These are phyloP conservation scores for Leccinum angustisporum DNA, from an alignment of 1,284 basidiomycete species.

Conservation along the genomic window DNA sequence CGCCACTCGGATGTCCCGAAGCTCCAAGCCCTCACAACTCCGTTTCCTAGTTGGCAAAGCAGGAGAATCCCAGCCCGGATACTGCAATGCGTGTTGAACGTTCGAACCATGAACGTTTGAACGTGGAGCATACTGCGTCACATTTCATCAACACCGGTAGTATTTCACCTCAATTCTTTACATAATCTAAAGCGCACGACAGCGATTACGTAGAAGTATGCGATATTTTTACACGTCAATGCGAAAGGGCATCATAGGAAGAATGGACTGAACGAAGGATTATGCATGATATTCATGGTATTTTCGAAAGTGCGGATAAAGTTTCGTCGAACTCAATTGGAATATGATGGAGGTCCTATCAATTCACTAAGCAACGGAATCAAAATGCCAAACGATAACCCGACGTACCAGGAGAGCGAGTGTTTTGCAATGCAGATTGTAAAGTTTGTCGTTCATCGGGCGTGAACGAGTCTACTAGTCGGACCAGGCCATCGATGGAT, in stretches of 20 bases:
- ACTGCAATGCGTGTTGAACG: too few species aligned
- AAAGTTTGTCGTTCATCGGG: constrained; percentile 70
- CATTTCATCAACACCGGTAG: not conserved
- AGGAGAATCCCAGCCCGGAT: too few species aligned
- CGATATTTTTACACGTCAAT: constrained; percentile 23
- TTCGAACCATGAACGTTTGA: too few species aligned
- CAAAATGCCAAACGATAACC: not conserved
- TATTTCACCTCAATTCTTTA: not conserved
- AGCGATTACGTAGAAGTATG: constrained; percentile 17
- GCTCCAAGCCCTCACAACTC: too few species aligned
- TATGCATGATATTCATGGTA: constrained; percentile 11
- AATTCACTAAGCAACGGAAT: constrained; percentile 6
- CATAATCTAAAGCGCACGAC: constrained; percentile 7
- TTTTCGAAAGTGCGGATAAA: constrained; percentile 1
- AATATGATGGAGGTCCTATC: constrained; percentile 39
- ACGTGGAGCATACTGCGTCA: not conserved
- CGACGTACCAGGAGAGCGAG: constrained; percentile 55
- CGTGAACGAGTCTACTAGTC: constrained; percentile 66
- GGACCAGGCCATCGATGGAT: constrained; percentile 64
- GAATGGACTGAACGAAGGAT: constrained; percentile 10
- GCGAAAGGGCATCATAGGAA: not conserved
- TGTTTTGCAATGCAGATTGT: constrained; percentile 58
- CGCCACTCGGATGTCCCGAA: too few species aligned
- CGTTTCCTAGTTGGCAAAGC: too few species aligned
- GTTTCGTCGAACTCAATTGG: constrained; percentile 25